Base-by-base conservation (phyloP, 23 red algal species). In the Gracilaria caudata region DNA sequence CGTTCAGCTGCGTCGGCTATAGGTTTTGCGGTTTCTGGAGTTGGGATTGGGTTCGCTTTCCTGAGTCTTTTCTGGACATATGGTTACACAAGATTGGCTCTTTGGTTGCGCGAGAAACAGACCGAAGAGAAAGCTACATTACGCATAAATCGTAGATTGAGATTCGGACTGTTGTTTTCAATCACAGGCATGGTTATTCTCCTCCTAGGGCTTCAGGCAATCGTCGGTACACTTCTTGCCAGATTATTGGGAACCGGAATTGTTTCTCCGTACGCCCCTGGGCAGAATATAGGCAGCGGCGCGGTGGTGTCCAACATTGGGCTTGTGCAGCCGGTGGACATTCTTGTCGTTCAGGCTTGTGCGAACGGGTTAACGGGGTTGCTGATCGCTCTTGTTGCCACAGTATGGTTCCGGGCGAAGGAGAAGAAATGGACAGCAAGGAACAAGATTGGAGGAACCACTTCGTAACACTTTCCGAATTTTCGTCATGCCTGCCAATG, bases 1-100 rank as follows among this genome's bases (percentile, higher is more conserved):
- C 43, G 64, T 33, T 64, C 71, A n/a, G 60, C 91, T 25, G 82
- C 82, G 26, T 86, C 81, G 20, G 83, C 82, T 9, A 45, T 87
- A 12, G 91, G 81, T 55, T 80, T 84, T 33, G 60, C 78, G 39
- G 35, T 94, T 45, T 57, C 91, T 32, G 76, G 73, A 23, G 80
- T 79, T 43, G 91, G 81, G 55, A 68, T 86, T 9, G 28, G 73
- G 7, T 35, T 84, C 26, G 80, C 79, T 9, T 74, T 94, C 70
- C 38, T 94, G 40, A 81, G 81, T n/a, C 82, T 84, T 33, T 80
- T 94, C 43, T 94, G 91, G 91, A 94, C 91, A 16, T 94, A 94
- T 43, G 76, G 91, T 14, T 94, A 94, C 61, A 94, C 91, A 37
- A 41, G 91, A 38, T 63, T 92, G 7, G 81, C 89, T 13, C 32